Evolutionary conservation across 164 flowering plant species (phyloP).

Genomic region (Santalum album): DNA sequence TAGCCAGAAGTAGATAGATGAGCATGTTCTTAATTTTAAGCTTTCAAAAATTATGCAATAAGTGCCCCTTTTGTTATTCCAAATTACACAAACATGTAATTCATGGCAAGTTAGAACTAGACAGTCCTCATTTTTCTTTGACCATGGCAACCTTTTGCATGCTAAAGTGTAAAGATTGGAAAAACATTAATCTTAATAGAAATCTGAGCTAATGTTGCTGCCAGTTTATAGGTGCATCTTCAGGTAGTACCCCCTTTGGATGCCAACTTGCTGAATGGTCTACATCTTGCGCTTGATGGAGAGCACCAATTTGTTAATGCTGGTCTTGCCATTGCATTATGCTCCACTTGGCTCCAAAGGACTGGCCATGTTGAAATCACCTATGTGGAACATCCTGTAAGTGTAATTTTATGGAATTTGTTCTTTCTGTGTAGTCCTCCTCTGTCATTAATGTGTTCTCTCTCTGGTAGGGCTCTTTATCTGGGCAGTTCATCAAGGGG

Average conservation of each 20-base stretch:
- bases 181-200: background rate
- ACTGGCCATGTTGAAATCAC: constrained; percentile 51
- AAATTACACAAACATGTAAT: background rate
- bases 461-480: constrained; percentile 44
- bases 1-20: no score
- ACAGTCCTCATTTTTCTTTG: no score
- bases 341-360: constrained; percentile 71
- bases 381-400: constrained; percentile 45
- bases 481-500: constrained; percentile 74
- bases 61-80: background rate
- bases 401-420: constrained; percentile 17
- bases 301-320: constrained; percentile 88
- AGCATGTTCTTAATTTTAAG: no score
- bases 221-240: constrained; percentile 55
- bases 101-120: no score
- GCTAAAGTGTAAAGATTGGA: background rate
- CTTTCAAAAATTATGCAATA: no score
- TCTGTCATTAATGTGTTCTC: background rate
- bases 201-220: background rate
- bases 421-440: background rate
- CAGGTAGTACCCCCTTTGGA: constrained; percentile 66
- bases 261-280: constrained; percentile 52
- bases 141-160: background rate
- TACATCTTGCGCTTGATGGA: constrained; percentile 76
- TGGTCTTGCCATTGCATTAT: constrained; percentile 80